Evolutionary conservation across 2,329 filamentous ascomycete species (phyloP).

Genomic region (Diaporthe ilicicola): DNA sequence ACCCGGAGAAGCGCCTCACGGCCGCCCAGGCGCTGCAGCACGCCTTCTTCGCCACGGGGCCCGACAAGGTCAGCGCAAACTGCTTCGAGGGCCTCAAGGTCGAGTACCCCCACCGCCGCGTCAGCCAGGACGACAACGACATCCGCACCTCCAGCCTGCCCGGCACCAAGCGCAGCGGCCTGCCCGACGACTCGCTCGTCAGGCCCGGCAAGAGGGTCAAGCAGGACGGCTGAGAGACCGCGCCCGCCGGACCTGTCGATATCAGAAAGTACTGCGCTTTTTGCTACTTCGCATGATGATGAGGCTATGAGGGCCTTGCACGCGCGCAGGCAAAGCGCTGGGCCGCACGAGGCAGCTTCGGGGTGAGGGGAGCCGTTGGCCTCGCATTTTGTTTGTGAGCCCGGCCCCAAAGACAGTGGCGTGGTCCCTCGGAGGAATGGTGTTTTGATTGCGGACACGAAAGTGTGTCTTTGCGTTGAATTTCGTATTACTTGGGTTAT

Average conservation of each 20-base stretch:
- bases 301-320: no score
- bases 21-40: constrained; percentile 90
- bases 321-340: no score
- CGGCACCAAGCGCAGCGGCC: constrained; percentile 86
- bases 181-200: constrained; percentile 82
- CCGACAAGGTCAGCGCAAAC: constrained; percentile 76
- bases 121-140: constrained; percentile 95
- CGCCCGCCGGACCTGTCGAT: neutral
- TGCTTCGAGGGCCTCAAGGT: constrained; percentile 91
- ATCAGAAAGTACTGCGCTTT: neutral
- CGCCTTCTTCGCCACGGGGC: constrained; percentile 81
- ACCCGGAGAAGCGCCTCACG: constrained; percentile 87
- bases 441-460: neutral
- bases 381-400: neutral
- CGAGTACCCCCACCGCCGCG: constrained; percentile 88
- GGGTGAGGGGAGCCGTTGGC: neutral
- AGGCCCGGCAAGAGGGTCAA: constrained; percentile 70
- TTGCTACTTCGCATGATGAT: neutral
- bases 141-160: constrained; percentile 90
- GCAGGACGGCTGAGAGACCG: constrained; percentile 48
- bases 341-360: neutral
- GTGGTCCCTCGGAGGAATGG: neutral
- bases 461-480: neutral
- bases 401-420: neutral
- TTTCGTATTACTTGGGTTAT: neutral